These are phyloP conservation scores for Colletotrichum lini DNA, from an alignment of 2,329 filamentous ascomycete genomes.

Conservation along the genomic window DNA sequence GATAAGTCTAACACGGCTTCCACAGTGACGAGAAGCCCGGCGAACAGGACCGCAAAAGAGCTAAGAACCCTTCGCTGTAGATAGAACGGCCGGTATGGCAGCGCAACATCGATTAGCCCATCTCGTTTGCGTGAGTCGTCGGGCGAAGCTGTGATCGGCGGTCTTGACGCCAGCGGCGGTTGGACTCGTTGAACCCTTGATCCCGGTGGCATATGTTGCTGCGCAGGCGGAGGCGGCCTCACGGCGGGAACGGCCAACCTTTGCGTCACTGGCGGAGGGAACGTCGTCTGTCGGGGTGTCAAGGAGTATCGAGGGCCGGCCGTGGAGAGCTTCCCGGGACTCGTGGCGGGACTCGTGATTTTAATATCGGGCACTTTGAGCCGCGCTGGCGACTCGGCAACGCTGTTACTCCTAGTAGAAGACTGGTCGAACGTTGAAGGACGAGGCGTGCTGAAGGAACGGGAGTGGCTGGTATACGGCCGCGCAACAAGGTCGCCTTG, in stretches of 20 bases:
- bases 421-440: constrained; percentile 14
- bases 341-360: constrained; percentile 30
- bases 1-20: constrained; percentile 53
- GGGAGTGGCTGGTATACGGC: constrained; percentile 39
- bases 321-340: constrained; percentile 18
- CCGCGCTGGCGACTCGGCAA: not conserved
- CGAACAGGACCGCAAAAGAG: constrained; percentile 50
- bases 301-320: constrained; percentile 26
- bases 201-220: not conserved
- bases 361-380: constrained; percentile 32
- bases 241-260: constrained; percentile 20
- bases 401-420: not conserved
- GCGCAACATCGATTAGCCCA: constrained; percentile 46
- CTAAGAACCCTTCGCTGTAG: constrained; percentile 51
- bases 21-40: constrained; percentile 48
- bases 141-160: constrained; percentile 1
- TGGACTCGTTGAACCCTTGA: constrained; percentile 9
- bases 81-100: constrained; percentile 55
- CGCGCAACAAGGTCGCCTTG: constrained; percentile 13
- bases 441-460: constrained; percentile 39
- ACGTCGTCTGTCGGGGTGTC: constrained; percentile 18
- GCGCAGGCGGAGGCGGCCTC: constrained; percentile 7
- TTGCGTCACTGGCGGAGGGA: not conserved
- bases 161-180: not conserved
- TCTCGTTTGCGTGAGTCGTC: constrained; percentile 25